Evolutionary conservation across 331 rosid species (phyloP), one percentile per base, ranked within the genome.

Genomic region (Malus hybrid): DNA sequence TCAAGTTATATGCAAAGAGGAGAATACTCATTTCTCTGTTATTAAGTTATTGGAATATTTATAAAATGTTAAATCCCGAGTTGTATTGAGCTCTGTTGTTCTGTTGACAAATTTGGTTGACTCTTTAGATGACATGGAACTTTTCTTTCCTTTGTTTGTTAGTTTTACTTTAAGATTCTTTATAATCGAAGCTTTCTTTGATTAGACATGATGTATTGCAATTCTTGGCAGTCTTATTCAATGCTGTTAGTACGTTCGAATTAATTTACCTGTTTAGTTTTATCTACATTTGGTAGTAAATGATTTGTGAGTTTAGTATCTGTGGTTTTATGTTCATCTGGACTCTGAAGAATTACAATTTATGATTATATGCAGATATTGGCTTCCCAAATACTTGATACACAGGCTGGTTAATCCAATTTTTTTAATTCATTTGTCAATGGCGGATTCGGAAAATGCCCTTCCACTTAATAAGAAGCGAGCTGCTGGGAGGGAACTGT

Each of bases 401-500:
- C 34, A 74, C 54, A 10, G 29, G 48, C 65, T 27, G 22, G 71
- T 18, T 28, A 60, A 73, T 71, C 78, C 20, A 74, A 72, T 63
- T 73, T 59, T 52, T 11, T 73, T 57, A 61, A 56, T 78, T 62
- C 32, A 70, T 80, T 77, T 85, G 36, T 82, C 81, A 71, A 93
- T 93, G 98, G 97, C 77, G 75, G 97, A 90, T 81, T 74, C 93
- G 10, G 97, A 90, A 77, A 87, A 90, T 81, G 80, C 84, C 69
- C 75, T 81, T 78, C 91, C 85, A 76, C 74, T 92, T 52, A 81
- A 97, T 69, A 93, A 91, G 93, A 93, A 93, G 88, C 89, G 98
- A 70, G 89, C 93, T 80, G 98, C 98, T 42, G 96, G 94, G 79
- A 85, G 91, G 88, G 96, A 91, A 83, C 88, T 93, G 54, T 86